A percentile compares a stretch with the other conserved stretches of the same genome.
Evolutionary conservation across 2,329 filamentous ascomycete species (phyloP).

Genomic region (Orbilia oligospora): DNA sequence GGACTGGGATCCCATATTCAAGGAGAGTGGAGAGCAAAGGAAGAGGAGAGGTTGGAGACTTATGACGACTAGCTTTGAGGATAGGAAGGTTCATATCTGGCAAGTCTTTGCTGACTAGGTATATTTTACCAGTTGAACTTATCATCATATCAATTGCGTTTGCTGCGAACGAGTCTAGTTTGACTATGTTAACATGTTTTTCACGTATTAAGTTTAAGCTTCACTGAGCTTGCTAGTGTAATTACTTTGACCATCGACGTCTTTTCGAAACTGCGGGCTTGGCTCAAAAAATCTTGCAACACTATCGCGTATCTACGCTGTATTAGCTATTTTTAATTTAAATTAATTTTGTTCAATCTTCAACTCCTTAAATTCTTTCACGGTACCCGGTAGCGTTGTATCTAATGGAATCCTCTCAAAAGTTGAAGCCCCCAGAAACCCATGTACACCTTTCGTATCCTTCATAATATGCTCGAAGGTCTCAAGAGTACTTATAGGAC

Average conservation of each 20-base stretch:
- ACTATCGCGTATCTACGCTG: not conserved
- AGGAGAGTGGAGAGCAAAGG: constrained; percentile 57
- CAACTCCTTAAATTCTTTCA: constrained; percentile 71
- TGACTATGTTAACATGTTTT: too few species aligned
- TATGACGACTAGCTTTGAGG: constrained; percentile 57
- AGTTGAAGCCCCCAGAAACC: constrained; percentile 79
- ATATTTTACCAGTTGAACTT: too few species aligned
- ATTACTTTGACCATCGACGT: too few species aligned
- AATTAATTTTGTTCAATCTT: not conserved
- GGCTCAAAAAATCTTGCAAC: too few species aligned
- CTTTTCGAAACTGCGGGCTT: too few species aligned
- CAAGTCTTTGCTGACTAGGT: constrained; percentile 62
- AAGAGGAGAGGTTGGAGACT: constrained; percentile 61
- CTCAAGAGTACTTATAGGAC: constrained; percentile 76
- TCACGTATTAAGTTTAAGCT: too few species aligned
- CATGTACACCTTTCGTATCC: constrained; percentile 76
- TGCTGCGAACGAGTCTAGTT: too few species aligned
- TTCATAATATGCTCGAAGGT: constrained; percentile 76
- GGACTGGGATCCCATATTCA: constrained; percentile 62
- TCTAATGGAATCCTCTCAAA: constrained; percentile 80
- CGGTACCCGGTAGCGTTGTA: constrained; percentile 74
- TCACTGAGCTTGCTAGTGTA: too few species aligned
- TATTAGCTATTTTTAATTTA: not conserved
- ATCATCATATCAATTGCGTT: too few species aligned
- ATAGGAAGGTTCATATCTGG: constrained; percentile 61